Evolutionary conservation across 2,329 filamentous ascomycete species (phyloP).

Genomic region (Scedosporium apiospermum): DNA sequence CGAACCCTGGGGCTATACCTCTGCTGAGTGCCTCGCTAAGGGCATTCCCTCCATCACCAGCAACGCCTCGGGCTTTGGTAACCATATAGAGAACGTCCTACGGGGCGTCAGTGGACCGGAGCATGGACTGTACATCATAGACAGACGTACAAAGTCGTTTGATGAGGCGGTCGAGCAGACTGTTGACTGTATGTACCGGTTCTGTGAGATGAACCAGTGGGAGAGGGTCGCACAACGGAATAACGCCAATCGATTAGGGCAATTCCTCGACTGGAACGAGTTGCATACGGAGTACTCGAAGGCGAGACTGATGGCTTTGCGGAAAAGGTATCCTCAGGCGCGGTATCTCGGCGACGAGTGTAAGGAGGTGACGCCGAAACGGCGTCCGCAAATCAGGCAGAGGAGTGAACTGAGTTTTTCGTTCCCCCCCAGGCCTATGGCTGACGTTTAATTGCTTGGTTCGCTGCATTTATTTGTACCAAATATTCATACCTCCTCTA

Average conservation of each 20-base stretch:
- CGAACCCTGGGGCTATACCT: constrained; percentile 98
- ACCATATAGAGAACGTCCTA: constrained; percentile 99
- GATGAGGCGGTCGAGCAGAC: constrained; percentile 97
- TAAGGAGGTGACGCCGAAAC: not conserved
- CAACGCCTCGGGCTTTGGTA: constrained; percentile 94
- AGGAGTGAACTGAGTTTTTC: not conserved
- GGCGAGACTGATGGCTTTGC: not conserved
- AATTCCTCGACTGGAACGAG: constrained; percentile 1
- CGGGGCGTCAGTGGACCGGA: constrained; percentile 76
- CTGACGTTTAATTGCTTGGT: no score
- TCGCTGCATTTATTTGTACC: no score
- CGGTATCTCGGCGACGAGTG: not conserved
- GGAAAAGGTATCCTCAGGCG: not conserved
- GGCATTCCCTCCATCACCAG: constrained; percentile 97
- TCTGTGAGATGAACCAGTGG: constrained; percentile 27
- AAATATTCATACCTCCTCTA: no score
- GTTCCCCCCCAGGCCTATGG: no score
- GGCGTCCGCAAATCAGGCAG: not conserved
- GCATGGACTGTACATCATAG: constrained; percentile 98
- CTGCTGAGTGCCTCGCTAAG: constrained; percentile 97
- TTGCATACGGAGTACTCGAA: not conserved
- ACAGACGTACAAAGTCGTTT: constrained; percentile 87
- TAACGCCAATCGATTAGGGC: not conserved
- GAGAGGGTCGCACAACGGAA: not conserved
- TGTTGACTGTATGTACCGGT: constrained; percentile 36